Conservation (phyloP, 768 basidiomycete species). For the Psilocybe sp. region DNA sequence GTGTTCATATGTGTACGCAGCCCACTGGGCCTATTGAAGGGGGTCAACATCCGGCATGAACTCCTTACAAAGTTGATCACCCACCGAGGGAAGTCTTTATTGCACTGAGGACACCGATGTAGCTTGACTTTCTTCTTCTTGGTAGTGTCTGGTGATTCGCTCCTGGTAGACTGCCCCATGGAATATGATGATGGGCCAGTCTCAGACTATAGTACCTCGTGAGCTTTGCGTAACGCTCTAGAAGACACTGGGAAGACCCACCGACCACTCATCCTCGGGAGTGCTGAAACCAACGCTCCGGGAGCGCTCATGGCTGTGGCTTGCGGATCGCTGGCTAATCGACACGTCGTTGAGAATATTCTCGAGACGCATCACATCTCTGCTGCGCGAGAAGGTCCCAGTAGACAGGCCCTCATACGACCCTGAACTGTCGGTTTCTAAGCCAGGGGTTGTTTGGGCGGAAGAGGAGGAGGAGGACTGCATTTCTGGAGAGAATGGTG, state of each 20-base stretch:
- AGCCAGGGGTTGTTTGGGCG: too few relatives aligned
- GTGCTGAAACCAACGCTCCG: conserved; percentile 6
- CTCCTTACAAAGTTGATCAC: not conserved
- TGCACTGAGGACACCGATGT: conserved; percentile 30
- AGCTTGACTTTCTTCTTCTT: conserved; percentile 33
- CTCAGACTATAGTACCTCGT: too few relatives aligned
- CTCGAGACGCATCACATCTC: conserved; percentile 20
- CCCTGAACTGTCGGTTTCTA: not conserved
- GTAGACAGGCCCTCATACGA: not conserved
- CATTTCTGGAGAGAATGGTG: too few relatives aligned
- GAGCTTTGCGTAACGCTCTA: too few relatives aligned
- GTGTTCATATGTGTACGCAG: conserved; percentile 33
- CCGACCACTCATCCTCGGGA: too few relatives aligned
- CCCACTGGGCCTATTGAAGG: conserved; percentile 26
- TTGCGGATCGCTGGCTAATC: conserved; percentile 2
- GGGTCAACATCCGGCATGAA: not conserved
- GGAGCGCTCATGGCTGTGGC: conserved; percentile 4
- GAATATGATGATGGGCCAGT: conserved; percentile 3
- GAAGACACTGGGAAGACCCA: too few relatives aligned
- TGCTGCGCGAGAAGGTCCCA: conserved; percentile 11
- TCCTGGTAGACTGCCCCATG: conserved; percentile 2
- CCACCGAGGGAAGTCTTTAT: conserved; percentile 32
- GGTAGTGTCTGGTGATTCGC: conserved; percentile 15
- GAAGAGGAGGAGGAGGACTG: too few relatives aligned
- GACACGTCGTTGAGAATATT: conserved; percentile 22